Conservation (phyloP, 768 basidiomycete genomes). For the Butyriboletus loyo region DNA sequence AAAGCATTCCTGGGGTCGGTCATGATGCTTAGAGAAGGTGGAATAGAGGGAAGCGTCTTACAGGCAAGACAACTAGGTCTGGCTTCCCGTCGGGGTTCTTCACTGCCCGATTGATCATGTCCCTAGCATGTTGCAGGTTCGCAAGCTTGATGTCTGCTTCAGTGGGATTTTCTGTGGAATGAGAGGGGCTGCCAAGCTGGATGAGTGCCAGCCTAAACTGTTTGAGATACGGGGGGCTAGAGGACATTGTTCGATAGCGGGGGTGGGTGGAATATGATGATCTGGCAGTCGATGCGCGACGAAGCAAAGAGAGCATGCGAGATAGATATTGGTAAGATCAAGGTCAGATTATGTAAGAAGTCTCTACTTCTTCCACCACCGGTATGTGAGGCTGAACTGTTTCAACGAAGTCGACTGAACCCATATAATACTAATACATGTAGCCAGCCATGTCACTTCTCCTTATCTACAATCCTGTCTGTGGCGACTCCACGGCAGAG, state of each 20-base stretch:
- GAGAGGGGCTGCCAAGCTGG: conserved; percentile 75
- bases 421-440: not conserved
- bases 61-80: conserved; percentile 81
- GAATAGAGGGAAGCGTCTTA: conserved; percentile 33
- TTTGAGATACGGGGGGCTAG: conserved; percentile 44
- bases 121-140: conserved; percentile 80
- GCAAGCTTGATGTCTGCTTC: conserved; percentile 52
- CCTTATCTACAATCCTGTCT: conserved; percentile 74
- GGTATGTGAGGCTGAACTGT: conserved; percentile 4
- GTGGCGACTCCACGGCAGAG: conserved; percentile 57
- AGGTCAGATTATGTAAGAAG: no score
- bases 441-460: conserved; percentile 45
- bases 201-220: conserved; percentile 85
- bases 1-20: conserved; percentile 68
- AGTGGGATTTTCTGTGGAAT: conserved; percentile 26
- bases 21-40: conserved; percentile 1
- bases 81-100: conserved; percentile 47
- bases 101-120: conserved; percentile 75
- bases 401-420: not conserved
- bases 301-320: conserved; percentile 16
- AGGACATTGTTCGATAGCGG: conserved; percentile 24
- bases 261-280: not conserved
- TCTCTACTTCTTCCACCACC: no score
- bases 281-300: conserved; percentile 3
- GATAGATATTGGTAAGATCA: not conserved